Evolutionary conservation across 495 filamentous ascomycete species (phyloP), one percentile per base, ranked within the genome.

Genomic region (Aspergillus ellipticus): DNA sequence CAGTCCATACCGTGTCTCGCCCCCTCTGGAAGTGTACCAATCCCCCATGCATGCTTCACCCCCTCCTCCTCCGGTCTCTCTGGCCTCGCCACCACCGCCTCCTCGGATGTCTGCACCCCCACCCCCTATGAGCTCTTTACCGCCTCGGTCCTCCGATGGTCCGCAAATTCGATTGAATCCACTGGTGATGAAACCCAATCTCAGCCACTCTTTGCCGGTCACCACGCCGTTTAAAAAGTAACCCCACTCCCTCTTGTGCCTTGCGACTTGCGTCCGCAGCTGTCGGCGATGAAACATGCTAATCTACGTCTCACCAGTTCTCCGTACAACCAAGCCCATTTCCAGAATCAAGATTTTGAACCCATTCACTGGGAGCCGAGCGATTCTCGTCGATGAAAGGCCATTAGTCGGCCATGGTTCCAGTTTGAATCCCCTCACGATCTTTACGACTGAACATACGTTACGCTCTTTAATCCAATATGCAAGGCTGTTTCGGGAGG

Each of bases 301-400:
- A 75, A 77, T 41, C 76, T 77, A 6, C 80, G 81, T 57, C 76
- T 76, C 55, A 28, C 13, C 54, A 86, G 82, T 59, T 79, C 76
- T 21, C 86, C 89, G 21, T 92, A 89, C 71, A 92, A 92, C 61
- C 84, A 84, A 47, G 88, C 88, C 2, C 90, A 95, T 71, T 93
- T 88, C 70, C 85, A 87, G 58, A 93, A 92, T 63, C 79, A 85
- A 51, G 86, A 93, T 61, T 95, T 95, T 60, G 89, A 92, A 60
- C 90, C 90, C 6, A 79, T 79, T 20, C 74, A 77, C 54, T 79
- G 68, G 65, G 73, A 69, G 50, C 75, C 75, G 13, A 64, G 61
- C 52, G 73, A 76, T 17, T 69, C 63, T 42, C 65, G 68, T 39
- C 66, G 67, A 66, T 66, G 58, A 58, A 48, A 10, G 11, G 6